phyloP scores from a whole-genome alignment of 352 stramenopile genomes.

The Achlya hypogyna region DNA sequence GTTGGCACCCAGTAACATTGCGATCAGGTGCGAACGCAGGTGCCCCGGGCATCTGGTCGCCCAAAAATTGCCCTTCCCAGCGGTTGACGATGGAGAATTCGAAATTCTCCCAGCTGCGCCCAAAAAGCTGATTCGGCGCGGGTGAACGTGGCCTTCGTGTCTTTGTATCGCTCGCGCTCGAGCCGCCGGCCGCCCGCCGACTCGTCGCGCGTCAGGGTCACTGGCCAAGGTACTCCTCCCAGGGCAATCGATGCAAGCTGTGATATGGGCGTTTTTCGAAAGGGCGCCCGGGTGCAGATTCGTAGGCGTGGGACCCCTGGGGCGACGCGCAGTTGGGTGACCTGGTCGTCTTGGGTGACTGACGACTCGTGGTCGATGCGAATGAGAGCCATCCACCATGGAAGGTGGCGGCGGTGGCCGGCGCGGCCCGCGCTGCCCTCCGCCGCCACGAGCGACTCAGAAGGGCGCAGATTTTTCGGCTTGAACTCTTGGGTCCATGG shows the following conservation, averaged over 20 bases:
- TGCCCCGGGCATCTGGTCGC: not conserved
- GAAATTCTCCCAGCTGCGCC: slow-evolving; percentile 6
- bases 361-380: too few relatives aligned
- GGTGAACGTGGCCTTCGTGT: not conserved
- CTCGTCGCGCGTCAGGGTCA: too few relatives aligned
- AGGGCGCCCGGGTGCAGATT: too few relatives aligned
- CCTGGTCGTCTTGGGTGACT: too few relatives aligned
- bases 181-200: not conserved
- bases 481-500: not conserved
- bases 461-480: not conserved
- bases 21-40: not conserved
- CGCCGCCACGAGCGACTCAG: not conserved
- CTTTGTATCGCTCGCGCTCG: not conserved
- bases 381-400: too few relatives aligned
- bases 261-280: too few relatives aligned
- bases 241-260: too few relatives aligned
- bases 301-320: too few relatives aligned
- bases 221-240: too few relatives aligned
- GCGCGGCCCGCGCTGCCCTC: too few relatives aligned
- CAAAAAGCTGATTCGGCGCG: not conserved
- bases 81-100: not conserved
- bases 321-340: too few relatives aligned
- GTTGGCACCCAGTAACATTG: not conserved
- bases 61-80: not conserved
- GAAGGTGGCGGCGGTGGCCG: too few relatives aligned